Percentiles rank a stretch among this genome's conserved stretches.
Conservation (phyloP, 2,329 filamentous ascomycete genomes). For the Pseudogymnoascus sp. region DNA sequence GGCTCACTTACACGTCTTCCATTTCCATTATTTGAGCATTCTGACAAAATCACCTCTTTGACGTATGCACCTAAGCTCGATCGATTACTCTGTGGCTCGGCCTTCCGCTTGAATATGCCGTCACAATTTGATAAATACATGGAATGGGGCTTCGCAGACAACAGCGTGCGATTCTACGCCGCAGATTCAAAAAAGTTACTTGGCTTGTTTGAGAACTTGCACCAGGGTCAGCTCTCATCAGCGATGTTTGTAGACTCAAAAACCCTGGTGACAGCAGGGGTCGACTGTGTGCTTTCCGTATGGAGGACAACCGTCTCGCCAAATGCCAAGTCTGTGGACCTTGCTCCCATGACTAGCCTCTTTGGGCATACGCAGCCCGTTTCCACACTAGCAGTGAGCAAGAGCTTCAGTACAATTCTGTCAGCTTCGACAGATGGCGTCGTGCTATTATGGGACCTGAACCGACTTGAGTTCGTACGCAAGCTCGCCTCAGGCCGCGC, state of each 20-base stretch:
- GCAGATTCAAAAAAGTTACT: slow-evolving; percentile 75
- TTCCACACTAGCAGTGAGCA: slow-evolving; percentile 73
- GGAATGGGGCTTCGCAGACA: slow-evolving; percentile 94
- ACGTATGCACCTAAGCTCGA: slow-evolving; percentile 74
- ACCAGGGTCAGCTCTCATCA: slow-evolving; percentile 81
- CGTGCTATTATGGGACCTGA: slow-evolving; percentile 89
- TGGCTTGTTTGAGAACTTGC: slow-evolving; percentile 87
- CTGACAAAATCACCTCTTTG: slow-evolving; percentile 74
- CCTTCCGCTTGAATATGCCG: slow-evolving; percentile 80
- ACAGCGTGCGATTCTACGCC: slow-evolving; percentile 84
- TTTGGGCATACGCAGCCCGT: slow-evolving; percentile 88
- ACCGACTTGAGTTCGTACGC: slow-evolving; percentile 78
- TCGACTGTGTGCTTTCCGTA: slow-evolving; percentile 84
- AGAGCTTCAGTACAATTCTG: slow-evolving; percentile 80
- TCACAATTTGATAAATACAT: slow-evolving; percentile 84
- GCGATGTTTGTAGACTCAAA: slow-evolving; percentile 82
- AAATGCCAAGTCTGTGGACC: slow-evolving; percentile 63
- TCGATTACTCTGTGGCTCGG: slow-evolving; percentile 72
- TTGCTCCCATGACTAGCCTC: slow-evolving; percentile 70
- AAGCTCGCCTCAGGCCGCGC: slow-evolving; percentile 54
- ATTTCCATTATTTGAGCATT: slow-evolving; percentile 63
- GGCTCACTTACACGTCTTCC: slow-evolving; percentile 71
- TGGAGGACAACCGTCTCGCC: slow-evolving; percentile 60
- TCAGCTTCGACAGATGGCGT: slow-evolving; percentile 77
- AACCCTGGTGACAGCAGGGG: slow-evolving; percentile 84